Evolutionary conservation across 2,329 filamentous ascomycete species (phyloP).

Genomic region (Colletotrichum tropicicola): DNA sequence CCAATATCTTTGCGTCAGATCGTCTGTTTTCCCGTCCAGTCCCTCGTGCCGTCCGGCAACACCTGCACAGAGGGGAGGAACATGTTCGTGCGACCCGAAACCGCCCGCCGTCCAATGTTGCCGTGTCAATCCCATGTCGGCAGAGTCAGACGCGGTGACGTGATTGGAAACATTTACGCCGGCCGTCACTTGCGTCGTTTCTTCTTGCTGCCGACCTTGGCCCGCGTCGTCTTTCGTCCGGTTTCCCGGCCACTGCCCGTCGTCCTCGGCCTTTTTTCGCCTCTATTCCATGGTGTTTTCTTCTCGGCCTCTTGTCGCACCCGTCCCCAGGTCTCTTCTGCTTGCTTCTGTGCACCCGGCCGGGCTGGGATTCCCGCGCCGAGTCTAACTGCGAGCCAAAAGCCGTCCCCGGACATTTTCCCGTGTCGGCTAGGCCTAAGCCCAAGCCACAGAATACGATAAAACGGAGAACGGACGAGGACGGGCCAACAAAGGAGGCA

Average conservation of each 20-base stretch:
- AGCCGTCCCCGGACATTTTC: background rate
- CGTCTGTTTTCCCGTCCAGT: background rate
- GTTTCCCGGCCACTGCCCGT: background rate
- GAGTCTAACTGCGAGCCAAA: background rate
- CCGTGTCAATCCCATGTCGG: background rate
- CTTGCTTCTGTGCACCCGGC: background rate
- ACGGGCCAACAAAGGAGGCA: background rate
- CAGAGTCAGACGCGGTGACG: slow-evolving; percentile 8
- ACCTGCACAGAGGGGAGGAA: background rate
- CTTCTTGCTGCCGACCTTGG: background rate
- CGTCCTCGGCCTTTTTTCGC: background rate
- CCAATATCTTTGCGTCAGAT: background rate
- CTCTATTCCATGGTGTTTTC: background rate
- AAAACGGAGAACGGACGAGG: background rate
- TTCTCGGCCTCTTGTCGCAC: background rate
- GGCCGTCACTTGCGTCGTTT: background rate
- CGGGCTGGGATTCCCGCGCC: background rate
- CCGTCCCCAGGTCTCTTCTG: background rate
- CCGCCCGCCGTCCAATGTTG: background rate
- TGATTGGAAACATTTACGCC: slow-evolving; percentile 5
- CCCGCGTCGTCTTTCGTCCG: background rate
- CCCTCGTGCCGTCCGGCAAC: background rate
- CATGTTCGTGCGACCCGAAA: background rate
- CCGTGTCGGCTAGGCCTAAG: too few relatives aligned
- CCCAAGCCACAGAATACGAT: slow-evolving; percentile 2